Evolutionary conservation across 352 stramenopile species (phyloP), one percentile per base, ranked within the genome.

Genomic region (Globisporangium radiosum): DNA sequence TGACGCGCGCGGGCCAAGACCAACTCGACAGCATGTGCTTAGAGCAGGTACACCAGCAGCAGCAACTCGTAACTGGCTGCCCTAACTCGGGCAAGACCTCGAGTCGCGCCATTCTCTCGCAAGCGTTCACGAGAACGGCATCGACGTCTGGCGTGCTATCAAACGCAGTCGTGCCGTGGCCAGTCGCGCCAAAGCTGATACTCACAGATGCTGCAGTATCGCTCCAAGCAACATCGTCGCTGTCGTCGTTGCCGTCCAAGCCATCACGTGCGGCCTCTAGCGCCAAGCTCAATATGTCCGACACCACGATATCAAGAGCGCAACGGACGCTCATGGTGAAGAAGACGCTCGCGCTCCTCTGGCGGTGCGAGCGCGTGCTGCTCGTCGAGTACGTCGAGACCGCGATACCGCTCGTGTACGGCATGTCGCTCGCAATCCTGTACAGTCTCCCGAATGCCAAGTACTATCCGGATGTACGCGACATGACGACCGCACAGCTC

Each of bases 331-430:
- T 38, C 5, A 11, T 57, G 14, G 15, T 56, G 47, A 55, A 47
- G 45, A 54, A 62, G 15, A 14, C 40, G n/a, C 47, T 62, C 37
- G 47, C 13, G 17, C 17, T 56, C n/a, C 47, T 62, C n/a, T 44
- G 25, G 5, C 17, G 38, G 4, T 56, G 45, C 39, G 56, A 62
- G 36, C 13, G 40, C 17, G 37, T 56, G n/a, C 49, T 62, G 13
- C 50, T 62, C 3, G 47, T 56, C 17, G 57, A 62, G 57, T 57
- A 44, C 42, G 39, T 62, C 48, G 57, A 62, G 25, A 49, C 15
- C 2, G 48, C 39, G 8, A 37, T 56, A 7, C 47, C 57, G 10
- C 38, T 55, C 5, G 9, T 56, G 36, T 62, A 55, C 15, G 50
- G 11, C 0, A 42, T 50, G 4, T 52, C 43, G 13, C 43, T 62